Evolutionary conservation across 495 filamentous ascomycete genomes (phyloP).

Genomic region (Penicillium macrosclerotiorum): DNA sequence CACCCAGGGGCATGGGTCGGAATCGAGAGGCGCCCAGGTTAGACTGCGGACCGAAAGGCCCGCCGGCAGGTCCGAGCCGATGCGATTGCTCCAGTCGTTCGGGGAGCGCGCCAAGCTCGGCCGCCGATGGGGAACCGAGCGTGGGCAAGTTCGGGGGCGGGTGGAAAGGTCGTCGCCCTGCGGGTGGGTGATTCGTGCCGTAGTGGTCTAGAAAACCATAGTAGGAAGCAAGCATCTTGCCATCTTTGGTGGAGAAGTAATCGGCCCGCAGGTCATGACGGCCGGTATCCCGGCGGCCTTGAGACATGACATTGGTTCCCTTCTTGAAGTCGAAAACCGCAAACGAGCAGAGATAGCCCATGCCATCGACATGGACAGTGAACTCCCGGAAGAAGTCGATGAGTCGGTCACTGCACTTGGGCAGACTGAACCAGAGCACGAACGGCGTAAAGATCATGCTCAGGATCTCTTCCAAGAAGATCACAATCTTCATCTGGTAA

Average conservation of each 20-base stretch:
- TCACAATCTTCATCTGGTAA: constrained; percentile 84
- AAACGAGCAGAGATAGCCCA: constrained; percentile 94
- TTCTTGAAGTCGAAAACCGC: constrained; percentile 98
- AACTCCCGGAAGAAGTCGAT: constrained; percentile 98
- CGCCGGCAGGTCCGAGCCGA: constrained; percentile 24
- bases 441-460: constrained; percentile 91
- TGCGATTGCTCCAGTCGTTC: constrained; percentile 47
- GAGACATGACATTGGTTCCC: constrained; percentile 57
- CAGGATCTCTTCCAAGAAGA: constrained; percentile 89
- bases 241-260: constrained; percentile 91
- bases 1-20: constrained; percentile 25
- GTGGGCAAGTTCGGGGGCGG: constrained; percentile 77
- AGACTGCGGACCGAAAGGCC: constrained; percentile 30
- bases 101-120: constrained; percentile 46
- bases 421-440: constrained; percentile 82
- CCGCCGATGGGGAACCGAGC: constrained; percentile 59
- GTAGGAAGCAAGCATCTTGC: constrained; percentile 95
- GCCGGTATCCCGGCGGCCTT: constrained; percentile 27
- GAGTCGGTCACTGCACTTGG: constrained; percentile 85
- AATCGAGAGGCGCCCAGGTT: constrained; percentile 28
- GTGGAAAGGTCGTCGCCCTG: constrained; percentile 56
- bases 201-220: constrained; percentile 93
- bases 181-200: constrained; percentile 61
- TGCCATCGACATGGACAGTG: constrained; percentile 92
- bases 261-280: constrained; percentile 73